Percentiles rank a stretch among this genome's conserved stretches.
Conservation (phyloP, 108 stramenopile genomes). For the Nannochloropsis granulata region DNA sequence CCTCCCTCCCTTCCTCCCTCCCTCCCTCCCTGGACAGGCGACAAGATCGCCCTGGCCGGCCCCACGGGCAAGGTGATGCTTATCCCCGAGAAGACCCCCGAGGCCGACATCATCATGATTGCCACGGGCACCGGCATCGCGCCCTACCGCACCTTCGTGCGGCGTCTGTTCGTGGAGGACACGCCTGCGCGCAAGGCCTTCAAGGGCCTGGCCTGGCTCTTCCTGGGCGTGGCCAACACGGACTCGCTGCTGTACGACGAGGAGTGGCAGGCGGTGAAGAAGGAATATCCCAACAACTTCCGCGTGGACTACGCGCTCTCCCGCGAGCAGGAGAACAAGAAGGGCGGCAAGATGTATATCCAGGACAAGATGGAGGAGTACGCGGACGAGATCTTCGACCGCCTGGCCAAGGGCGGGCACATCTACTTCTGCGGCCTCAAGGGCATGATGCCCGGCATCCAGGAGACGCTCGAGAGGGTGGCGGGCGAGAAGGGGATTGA, state of each 20-base stretch:
- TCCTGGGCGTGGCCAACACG: slow-evolving; percentile 88
- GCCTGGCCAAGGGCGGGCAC: slow-evolving; percentile 75
- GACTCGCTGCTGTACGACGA: slow-evolving; percentile 92
- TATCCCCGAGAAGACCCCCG: slow-evolving; percentile 82
- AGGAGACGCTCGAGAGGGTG: slow-evolving; percentile 74
- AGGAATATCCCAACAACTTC: slow-evolving; percentile 67
- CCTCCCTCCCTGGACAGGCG: not conserved
- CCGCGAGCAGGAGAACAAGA: slow-evolving; percentile 77
- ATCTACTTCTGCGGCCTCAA: slow-evolving; percentile 95
- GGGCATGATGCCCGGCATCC: slow-evolving; percentile 96
- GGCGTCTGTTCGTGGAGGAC: slow-evolving; percentile 82
- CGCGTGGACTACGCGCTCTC: slow-evolving; percentile 83
- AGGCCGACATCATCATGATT: slow-evolving; percentile 92
- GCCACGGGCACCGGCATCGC: slow-evolving; percentile 95
- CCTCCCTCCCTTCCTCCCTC: no score
- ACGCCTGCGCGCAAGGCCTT: slow-evolving; percentile 72
- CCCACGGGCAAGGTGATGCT: slow-evolving; percentile 97
- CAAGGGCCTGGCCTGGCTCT: slow-evolving; percentile 92
- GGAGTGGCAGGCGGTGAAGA: slow-evolving; percentile 81
- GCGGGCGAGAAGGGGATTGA: slow-evolving; percentile 59
- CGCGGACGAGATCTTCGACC: slow-evolving; percentile 76
- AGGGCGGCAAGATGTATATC: slow-evolving; percentile 96
- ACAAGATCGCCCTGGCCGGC: slow-evolving; percentile 46
- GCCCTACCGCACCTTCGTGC: slow-evolving; percentile 88
- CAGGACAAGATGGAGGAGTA: slow-evolving; percentile 98